Base-by-base conservation (phyloP, 2,329 filamentous ascomycete species). In the Tolypocladium capitatum region DNA sequence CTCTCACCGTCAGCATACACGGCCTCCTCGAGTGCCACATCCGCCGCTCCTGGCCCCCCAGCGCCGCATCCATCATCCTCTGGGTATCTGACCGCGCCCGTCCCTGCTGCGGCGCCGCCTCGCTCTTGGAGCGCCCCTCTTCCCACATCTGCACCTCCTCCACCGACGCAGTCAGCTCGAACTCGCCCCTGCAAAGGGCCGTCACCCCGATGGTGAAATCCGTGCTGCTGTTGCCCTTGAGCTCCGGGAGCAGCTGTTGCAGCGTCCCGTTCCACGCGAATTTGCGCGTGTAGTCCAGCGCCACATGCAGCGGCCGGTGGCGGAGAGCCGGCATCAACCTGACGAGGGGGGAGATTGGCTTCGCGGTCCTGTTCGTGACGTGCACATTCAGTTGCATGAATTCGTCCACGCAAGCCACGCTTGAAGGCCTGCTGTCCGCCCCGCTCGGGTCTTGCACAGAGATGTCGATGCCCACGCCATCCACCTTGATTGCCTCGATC, bases 231-330 rank as follows among this genome's bases (percentile, higher is more conserved):
- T 78, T 75, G 0, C 80, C 77, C 6, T 66, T 64, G 1, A 95
- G 61, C 7, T 77, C 60, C 0, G 84, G 80, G 0, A 95, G 68
- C 2, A 78, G 73, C 58, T 83, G 82, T 66, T 96, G 90, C 49
- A 95, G 66, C 30, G 85, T 81, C 1, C 90, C 90, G 53, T 88
- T 91, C 83, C 87, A 92, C 1, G 83, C 82, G 47, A 95, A 75
- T 53, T 88, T 86, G 58, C 86, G 82, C 38, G 84, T 84, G 48
- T 91, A 78, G 61, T 95, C 90, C 16, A 94, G 76, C 2, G 86
- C 84, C 14, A 86, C 72, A 51, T 80, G 81, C 45, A 78, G 73
- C 1, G 84, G 78, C 16, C 90, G 80, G 58, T 89, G 78, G 41
- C 84, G 78, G 16, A 95, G 74, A 45, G 81, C 78, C 0, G 90